Base-by-base conservation (phyloP, 768 basidiomycete genomes). In the Saitozyma sp. region DNA sequence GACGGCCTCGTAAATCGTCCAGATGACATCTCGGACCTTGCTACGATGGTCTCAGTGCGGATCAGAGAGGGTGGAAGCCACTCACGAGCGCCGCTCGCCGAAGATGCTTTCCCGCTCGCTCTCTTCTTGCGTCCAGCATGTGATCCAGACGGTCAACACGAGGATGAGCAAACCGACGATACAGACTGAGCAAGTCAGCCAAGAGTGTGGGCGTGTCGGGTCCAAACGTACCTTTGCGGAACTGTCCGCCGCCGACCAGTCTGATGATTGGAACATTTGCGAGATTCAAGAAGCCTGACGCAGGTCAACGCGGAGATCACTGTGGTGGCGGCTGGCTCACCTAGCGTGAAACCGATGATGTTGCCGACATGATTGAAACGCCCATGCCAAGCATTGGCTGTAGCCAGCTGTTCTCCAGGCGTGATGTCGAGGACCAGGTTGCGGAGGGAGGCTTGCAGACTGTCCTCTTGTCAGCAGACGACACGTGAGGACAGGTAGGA, bases 381-480 rank as follows among this genome's bases (percentile, higher is more conserved):
- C 51, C 94, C 90, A 62, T 97, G 93, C 93, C 95, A 99, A 41
- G 96, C 96, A 81, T 98, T 99, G 5, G 89, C 92, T n/a, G 87
- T 84, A 59, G 88, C 92, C 11, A 97, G 85, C 78, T 97, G 95
- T 64, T 88, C 85, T 13, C 90, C 85, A 7, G 96, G 94, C 0
- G 91, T 86, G 55, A 95, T 82, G 76, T 99, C 96, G 62, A 99
- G 84, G 11, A 97, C 83, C n/a, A 99, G 86, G 79, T 96, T 96
- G 54, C 93, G 84, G 41, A 97, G 82, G 10, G 92, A 95, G 2
- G 91, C 91, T 83, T 95, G 75, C 9, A 74, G 62, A 3, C 71
- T 76, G 49, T 8, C 16, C 4, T 7, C 4, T 7, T 16, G n/a
- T 43, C 29, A 59, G 57, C 9, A 39, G 16, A 13, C 0, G 14